These are phyloP conservation scores for Vittaforma corneae DNA, from an alignment of 371 early-diverging fungal species.

Conservation along the genomic window DNA sequence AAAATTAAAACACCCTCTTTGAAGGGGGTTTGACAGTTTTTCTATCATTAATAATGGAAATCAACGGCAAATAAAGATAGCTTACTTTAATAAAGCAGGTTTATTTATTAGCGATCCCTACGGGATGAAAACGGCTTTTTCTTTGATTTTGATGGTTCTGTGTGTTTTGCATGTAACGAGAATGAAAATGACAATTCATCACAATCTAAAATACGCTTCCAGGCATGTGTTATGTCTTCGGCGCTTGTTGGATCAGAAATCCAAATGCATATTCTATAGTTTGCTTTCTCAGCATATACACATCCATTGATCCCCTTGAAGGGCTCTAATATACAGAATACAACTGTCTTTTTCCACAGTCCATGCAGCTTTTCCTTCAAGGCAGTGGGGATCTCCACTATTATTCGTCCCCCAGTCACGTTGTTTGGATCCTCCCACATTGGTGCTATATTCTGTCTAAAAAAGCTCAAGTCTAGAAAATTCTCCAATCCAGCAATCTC, in stretches of 20 bases:
- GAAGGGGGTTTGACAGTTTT: too few relatives aligned
- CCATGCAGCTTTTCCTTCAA: constrained; percentile 8
- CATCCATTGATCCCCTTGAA: constrained; percentile 75
- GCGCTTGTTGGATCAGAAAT: constrained; percentile 23
- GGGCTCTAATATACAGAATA: constrained; percentile 76
- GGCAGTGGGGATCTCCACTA: constrained; percentile 63
- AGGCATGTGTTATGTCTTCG: constrained; percentile 21
- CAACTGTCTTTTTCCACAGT: constrained; percentile 63
- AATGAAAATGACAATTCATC: too few relatives aligned
- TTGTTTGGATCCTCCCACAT: constrained; percentile 97
- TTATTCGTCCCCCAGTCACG: constrained; percentile 84
- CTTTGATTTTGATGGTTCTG: too few relatives aligned
- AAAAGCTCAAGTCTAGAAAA: constrained; percentile 81
- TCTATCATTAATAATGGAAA: too few relatives aligned
- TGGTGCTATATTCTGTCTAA: constrained; percentile 87
- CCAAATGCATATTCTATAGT: constrained; percentile 37
- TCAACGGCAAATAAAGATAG: too few relatives aligned
- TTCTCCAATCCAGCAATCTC: constrained; percentile 70
- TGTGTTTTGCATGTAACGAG: too few relatives aligned
- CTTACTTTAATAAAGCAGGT: too few relatives aligned
- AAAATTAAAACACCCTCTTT: too few relatives aligned
- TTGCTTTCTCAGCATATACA: constrained; percentile 61
- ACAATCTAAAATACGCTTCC: too few relatives aligned
- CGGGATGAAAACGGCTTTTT: too few relatives aligned
- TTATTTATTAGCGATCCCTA: too few relatives aligned